Evolutionary conservation across 2,329 filamentous ascomycete genomes (phyloP), one percentile per base, ranked within the genome.

Genomic region (Epichloe sylvatica): DNA sequence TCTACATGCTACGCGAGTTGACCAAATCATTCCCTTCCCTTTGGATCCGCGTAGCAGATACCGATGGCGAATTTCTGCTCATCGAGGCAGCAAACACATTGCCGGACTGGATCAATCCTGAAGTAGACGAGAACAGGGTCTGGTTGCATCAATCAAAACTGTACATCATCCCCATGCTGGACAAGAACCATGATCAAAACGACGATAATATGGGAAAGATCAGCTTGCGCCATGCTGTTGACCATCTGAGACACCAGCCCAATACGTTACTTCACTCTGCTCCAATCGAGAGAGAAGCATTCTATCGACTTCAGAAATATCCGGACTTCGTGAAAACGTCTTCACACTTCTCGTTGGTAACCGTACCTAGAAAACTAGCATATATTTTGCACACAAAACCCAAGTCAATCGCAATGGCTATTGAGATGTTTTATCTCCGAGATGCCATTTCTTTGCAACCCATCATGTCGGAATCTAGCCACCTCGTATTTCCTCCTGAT

Each of bases 61-160:
- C 81, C 45, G 92, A 97, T 67, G 94, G 94, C 58, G 90, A 98
- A 62, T 98, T 98, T 59, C 75, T 98, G 46, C 79, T 98, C 17
- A 84, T 96, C 50, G 92, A 98, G 70, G 92, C 91, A 33, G 91
- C 94, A 30, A 89, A 86, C 56, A 81, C 83, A 13, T 71, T 96
- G 2, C 92, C 92, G 2, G 80, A 78, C 53, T 98, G 92, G 94
- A 69, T 98, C 25, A 95, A 83, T 57, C 92, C 92, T 0, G 90
- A 95, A 55, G 83, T 91, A 38, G 89, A 94, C 54, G 78, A 83
- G 55, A 86, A 95, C 63, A 78, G 92, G 50, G 82, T 94, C 35
- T 98, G 92, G 92, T 81, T 98, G 49, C 80, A 94, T 58, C 70
- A 80, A 34, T 86, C 85, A 50, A 77, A 82, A 49, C 73, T 97